Conservation (phyloP, 768 basidiomycete species). For the Termitomyces sp. region DNA sequence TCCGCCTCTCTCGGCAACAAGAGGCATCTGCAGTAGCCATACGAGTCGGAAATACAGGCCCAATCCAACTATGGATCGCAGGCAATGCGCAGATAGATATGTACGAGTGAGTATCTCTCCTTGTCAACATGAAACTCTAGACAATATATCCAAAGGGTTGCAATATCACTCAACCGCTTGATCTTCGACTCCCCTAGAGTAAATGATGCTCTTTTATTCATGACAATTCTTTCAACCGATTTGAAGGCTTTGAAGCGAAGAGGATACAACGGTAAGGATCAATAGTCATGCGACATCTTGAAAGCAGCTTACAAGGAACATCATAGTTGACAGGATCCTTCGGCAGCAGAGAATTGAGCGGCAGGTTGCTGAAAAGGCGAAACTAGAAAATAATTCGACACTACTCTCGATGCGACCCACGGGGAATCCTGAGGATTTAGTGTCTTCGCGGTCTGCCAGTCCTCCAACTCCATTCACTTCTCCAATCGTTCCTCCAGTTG, state of each 20-base stretch:
- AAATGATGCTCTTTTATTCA: conserved; percentile 85
- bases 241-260: conserved; percentile 72
- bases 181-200: conserved; percentile 75
- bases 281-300: not conserved
- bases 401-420: conserved; percentile 20
- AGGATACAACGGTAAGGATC: conserved; percentile 69
- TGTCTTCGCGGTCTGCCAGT: not conserved
- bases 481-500: conserved; percentile 1
- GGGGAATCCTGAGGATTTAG: not conserved
- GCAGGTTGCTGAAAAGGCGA: conserved; percentile 43
- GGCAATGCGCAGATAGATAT: conserved; percentile 75
- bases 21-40: conserved; percentile 74
- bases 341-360: conserved; percentile 73
- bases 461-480: conserved; percentile 9
- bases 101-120: conserved; percentile 69
- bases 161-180: conserved; percentile 74
- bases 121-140: not conserved
- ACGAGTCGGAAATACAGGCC: conserved; percentile 35
- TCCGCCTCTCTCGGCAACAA: conserved; percentile 45
- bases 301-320: not conserved
- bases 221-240: conserved; percentile 92
- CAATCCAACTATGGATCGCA: conserved; percentile 77
- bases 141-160: conserved; percentile 48
- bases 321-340: conserved; percentile 82
- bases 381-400: conserved; percentile 25